These are phyloP conservation scores for Tuber microsphaerosporum DNA, from an alignment of 495 filamentous ascomycete species.

Conservation along the genomic window DNA sequence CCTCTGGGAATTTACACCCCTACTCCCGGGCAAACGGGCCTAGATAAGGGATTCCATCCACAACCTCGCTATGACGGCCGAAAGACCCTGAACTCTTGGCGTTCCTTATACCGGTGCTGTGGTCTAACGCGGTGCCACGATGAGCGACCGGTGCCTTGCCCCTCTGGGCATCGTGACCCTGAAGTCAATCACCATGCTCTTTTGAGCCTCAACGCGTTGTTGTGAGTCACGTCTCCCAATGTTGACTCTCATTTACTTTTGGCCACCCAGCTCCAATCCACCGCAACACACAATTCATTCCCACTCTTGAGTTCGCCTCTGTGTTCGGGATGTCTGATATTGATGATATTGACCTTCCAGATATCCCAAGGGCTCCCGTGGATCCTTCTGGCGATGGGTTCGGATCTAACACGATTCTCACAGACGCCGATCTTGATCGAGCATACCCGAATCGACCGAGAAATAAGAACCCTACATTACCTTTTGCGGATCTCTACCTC, in stretches of 20 bases:
- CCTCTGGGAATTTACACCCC: too few species aligned
- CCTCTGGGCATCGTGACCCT: too few species aligned
- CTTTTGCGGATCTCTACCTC: slow-evolving; percentile 73
- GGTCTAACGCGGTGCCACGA: too few species aligned
- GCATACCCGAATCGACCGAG: slow-evolving; percentile 72
- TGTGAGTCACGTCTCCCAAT: not conserved
- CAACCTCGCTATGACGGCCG: too few species aligned
- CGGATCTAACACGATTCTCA: slow-evolving; percentile 23
- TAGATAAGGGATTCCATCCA: too few species aligned
- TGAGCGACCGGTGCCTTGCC: too few species aligned
- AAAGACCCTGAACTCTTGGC: too few species aligned
- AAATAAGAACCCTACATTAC: slow-evolving; percentile 69
- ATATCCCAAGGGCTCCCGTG: slow-evolving; percentile 15
- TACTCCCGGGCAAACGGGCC: too few species aligned
- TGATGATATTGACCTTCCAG: slow-evolving; percentile 4
- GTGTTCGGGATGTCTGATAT: slow-evolving; percentile 18
- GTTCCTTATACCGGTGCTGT: too few species aligned
- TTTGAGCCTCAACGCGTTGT: not conserved
- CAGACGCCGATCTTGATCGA: slow-evolving; percentile 25
- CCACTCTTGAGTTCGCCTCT: not conserved
- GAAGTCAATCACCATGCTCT: not conserved
- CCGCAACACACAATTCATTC: not conserved
- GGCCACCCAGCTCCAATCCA: not conserved
- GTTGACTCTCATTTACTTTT: not conserved
- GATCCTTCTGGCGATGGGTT: slow-evolving; percentile 8